Evolutionary conservation across 2,329 filamentous ascomycete genomes (phyloP), one percentile per base, ranked within the genome.

Genomic region (Leptosphaerulina australis): DNA sequence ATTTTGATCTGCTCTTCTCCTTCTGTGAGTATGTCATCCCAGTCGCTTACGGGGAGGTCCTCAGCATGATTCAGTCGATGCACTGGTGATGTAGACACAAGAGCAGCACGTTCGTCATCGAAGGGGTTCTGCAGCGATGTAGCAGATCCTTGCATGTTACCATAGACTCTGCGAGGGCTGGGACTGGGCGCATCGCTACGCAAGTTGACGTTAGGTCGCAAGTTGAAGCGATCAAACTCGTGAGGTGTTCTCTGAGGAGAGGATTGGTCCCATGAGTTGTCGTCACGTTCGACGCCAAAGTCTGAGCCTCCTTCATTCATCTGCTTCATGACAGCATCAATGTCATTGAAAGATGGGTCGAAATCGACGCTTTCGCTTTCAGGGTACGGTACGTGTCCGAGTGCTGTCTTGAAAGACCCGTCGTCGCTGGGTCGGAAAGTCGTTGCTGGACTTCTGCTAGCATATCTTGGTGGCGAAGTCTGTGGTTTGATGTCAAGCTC

Each of bases 321-420:
- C 53, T 94, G 88, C 58, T 87, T 84, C 91, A 97, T 96, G 43
- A 97, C 86, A 34, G 88, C 90, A 76, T 97, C 92, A 64, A 97
- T 92, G 67, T 97, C 91, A 60, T 93, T 87, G 62, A 90, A 90
- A 0, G 86, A 79, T 25, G 77, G 56, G 21, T 72, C 64, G 38
- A 71, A 69, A 34, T 72, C 71, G 31, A 70, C 61, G 44, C 67
- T 70, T 47, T 73, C 71, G 44, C 66, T 72, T 26, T 72, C 68
- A 14, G 71, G 60, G 43, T 73, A 74, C 5, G 64, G 30, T 20
- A 49, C 62, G 12, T 58, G 56, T 24, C 66, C 66, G 53, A 71
- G 53, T 10, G 69, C 71, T 39, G 70, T 73, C 61, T 70, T 69
- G 59, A 62, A 73, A 4, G 72, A 73, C 29, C 69, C 70, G 39